Percentiles rank a stretch among this genome's conserved stretches.
These are phyloP conservation scores for Saccharomycopsis malanga DNA, from an alignment of 805 yeast genomes.

Conservation along the genomic window DNA sequence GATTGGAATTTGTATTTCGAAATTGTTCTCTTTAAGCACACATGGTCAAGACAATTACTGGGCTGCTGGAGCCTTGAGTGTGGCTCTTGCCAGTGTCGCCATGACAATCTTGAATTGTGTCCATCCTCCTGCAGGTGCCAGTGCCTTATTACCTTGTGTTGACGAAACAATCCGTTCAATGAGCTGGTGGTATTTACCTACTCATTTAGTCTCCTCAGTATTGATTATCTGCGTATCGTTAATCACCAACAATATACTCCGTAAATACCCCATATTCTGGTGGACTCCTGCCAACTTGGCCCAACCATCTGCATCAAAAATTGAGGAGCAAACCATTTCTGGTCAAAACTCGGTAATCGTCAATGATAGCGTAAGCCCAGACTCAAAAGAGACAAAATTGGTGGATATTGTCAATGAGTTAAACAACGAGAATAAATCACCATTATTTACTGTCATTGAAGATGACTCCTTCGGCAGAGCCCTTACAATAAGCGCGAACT, in stretches of 20 bases:
- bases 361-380: no score
- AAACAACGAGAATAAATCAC: background rate
- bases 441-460: no score
- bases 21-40: constrained; percentile 42
- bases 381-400: no score
- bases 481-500: no score
- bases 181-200: constrained; percentile 64
- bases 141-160: constrained; percentile 50
- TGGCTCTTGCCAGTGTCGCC: constrained; percentile 44
- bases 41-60: constrained; percentile 43
- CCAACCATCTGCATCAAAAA: no score
- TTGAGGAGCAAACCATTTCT: no score
- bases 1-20: constrained; percentile 47
- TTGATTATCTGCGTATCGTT: constrained; percentile 45
- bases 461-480: no score
- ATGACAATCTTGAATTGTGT: constrained; percentile 50
- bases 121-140: constrained; percentile 71
- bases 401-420: background rate
- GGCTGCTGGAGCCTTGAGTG: constrained; percentile 52
- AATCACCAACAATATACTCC: constrained; percentile 45
- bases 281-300: constrained; percentile 50
- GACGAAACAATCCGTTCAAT: constrained; percentile 39
- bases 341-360: no score
- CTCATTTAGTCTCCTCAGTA: constrained; percentile 42
- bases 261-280: constrained; percentile 55